Evolutionary conservation across 1,284 basidiomycete species (phyloP).

Genomic region (Peniophora sp.): DNA sequence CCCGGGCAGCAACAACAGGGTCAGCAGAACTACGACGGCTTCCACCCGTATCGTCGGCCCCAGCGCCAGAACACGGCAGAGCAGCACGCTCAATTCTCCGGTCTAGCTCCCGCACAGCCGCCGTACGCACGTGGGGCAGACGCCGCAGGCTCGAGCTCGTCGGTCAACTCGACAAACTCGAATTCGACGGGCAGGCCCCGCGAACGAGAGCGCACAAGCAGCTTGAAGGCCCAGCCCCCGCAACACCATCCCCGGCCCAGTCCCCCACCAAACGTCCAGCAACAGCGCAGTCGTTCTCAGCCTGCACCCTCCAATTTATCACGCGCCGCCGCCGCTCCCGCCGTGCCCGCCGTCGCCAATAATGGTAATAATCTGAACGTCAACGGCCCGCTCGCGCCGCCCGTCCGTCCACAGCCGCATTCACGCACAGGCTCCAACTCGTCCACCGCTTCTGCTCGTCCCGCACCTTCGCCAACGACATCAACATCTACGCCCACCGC

Average conservation of each 20-base stretch:
- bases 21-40: constrained; percentile 48
- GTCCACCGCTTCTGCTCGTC: constrained; percentile 36
- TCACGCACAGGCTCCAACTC: constrained; percentile 36
- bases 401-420: constrained; percentile 25
- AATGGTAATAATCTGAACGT: no score
- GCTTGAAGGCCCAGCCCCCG: constrained; percentile 23
- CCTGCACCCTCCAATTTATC: no score
- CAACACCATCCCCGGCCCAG: constrained; percentile 9
- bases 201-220: constrained; percentile 54
- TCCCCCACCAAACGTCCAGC: no score
- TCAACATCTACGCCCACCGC: constrained; percentile 19
- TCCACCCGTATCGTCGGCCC: constrained; percentile 77
- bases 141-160: constrained; percentile 67
- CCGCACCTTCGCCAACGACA: constrained; percentile 24
- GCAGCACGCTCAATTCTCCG: constrained; percentile 36
- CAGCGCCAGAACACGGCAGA: constrained; percentile 34
- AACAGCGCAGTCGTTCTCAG: constrained; percentile 14
- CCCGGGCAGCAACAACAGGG: neutral
- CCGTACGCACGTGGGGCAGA: constrained; percentile 64
- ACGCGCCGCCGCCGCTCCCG: constrained; percentile 15
- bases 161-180: constrained; percentile 60
- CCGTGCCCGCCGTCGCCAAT: constrained; percentile 10
- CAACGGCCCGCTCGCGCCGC: constrained; percentile 3
- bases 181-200: no score
- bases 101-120: constrained; percentile 33